A percentile compares a stretch with the other conserved stretches of the same genome.
phyloP scores from a whole-genome alignment of 306 rosid species.

The Cicer cuneatum region DNA sequence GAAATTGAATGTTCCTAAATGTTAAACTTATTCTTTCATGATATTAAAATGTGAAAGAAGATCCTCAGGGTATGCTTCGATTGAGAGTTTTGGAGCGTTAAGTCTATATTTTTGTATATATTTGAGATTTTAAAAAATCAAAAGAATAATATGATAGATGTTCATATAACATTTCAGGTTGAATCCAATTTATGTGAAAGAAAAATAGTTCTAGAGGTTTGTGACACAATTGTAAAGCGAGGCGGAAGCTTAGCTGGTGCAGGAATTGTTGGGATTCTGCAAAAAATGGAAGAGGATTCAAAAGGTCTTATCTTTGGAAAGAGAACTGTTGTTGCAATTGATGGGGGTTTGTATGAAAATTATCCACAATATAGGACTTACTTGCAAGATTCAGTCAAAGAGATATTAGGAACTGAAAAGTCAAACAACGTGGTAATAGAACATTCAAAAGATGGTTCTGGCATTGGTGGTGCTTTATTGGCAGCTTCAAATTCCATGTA shows the following conservation, averaged over 20 bases:
- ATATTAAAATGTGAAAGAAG: not conserved
- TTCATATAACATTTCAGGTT: slow-evolving; percentile 44
- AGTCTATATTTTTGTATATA: too few relatives aligned
- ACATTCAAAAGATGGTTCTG: slow-evolving; percentile 88
- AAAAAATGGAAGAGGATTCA: slow-evolving; percentile 82
- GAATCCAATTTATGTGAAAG: slow-evolving; percentile 68
- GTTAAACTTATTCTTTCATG: not conserved
- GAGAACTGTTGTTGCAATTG: slow-evolving; percentile 90
- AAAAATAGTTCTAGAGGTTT: slow-evolving; percentile 77
- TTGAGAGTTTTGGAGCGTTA: too few relatives aligned
- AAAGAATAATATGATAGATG: too few relatives aligned
- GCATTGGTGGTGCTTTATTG: slow-evolving; percentile 93
- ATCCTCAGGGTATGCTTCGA: not conserved
- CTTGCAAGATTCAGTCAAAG: slow-evolving; percentile 64
- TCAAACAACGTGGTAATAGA: slow-evolving; percentile 68
- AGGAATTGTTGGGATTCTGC: slow-evolving; percentile 86
- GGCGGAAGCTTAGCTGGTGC: slow-evolving; percentile 97
- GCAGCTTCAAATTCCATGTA: slow-evolving; percentile 91
- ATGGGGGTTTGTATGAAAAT: slow-evolving; percentile 87
- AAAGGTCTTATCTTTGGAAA: slow-evolving; percentile 67
- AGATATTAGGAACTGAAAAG: slow-evolving; percentile 68
- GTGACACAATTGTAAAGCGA: slow-evolving; percentile 80
- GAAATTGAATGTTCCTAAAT: not conserved
- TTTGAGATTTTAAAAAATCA: too few relatives aligned
- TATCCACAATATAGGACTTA: slow-evolving; percentile 82